Base-by-base conservation (phyloP, 2,329 filamentous ascomycete species). In the Rutstroemia sp. region DNA sequence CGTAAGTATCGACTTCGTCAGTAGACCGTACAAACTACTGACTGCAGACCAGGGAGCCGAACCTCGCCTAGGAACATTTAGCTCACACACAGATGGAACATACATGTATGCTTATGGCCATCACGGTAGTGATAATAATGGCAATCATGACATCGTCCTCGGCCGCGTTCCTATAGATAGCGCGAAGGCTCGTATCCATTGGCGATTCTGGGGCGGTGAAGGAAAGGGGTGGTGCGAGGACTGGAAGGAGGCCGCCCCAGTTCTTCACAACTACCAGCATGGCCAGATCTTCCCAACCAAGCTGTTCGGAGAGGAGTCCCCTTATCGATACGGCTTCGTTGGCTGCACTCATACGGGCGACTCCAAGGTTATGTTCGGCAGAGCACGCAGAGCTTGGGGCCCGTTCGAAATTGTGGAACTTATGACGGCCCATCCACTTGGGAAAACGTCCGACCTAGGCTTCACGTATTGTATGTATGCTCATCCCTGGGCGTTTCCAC, bases 391-490 rank as follows among this genome's bases (percentile, higher is more conserved):
- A 30, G 59, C 58, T 7, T 54, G 61, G 45, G 61, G 63, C 27
- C 63, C 63, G 12, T 64, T 56, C 16, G 47, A 56, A 30, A 52
- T 56, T n/a, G 36, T 51, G 36, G 48, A 56, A n/a, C 46, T 56
- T 16, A 56, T 56, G 54, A 44, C 51, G 16, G 48, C 48, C 21
- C 44, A 56, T 21, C 54, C 54, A 30, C 8, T 56, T 19, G 38
- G 58, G 42, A 50, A 57, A 16, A 23, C 45, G 36, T 16, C 49
- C 5, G 19, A 21, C 8, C 48, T 44, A 2, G 38, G 47, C 30
- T 64, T 57, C 34, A 48, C 21, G 3, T 63, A 63, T 44, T 63
- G 61, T 14, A 57, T 65, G 27, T 65, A 63, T 36, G 54, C 59
- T 10, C 63, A 65, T 30, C 61, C 63, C 10, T 65, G 63, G 61